Percentiles rank a stretch among this genome's conserved stretches.
Conservation (phyloP, 192 early-diverging fungal genomes). For the Fimicolochytrium jonesii region DNA sequence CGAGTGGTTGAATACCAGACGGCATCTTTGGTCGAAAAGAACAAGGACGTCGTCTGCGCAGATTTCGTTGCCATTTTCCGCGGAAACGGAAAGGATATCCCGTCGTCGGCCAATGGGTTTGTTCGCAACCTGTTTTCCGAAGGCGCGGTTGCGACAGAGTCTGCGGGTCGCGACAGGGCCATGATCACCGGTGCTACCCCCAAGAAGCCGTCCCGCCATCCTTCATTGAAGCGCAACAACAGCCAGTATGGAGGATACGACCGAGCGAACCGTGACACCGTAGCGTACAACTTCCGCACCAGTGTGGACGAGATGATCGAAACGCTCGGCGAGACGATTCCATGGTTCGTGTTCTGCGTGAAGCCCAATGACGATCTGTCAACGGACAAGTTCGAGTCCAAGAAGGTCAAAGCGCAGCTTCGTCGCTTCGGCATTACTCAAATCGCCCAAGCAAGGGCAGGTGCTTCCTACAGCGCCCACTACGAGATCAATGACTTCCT, state of each 20-base stretch:
- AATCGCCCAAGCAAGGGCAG: conserved; percentile 59
- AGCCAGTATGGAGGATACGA: conserved; percentile 22
- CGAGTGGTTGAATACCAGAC: conserved; percentile 74
- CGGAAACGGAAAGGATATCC: conserved; percentile 44
- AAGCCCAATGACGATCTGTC: conserved; percentile 58
- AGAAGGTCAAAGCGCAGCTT: conserved; percentile 66
- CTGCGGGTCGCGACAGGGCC: conserved; percentile 67
- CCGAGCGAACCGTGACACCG: conserved; percentile 27
- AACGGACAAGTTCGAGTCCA: conserved; percentile 51
- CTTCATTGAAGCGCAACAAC: conserved; percentile 53
- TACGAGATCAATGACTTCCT: conserved; percentile 72
- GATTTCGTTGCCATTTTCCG: conserved; percentile 83
- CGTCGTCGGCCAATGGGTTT: conserved; percentile 64
- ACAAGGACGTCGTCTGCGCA: conserved; percentile 60
- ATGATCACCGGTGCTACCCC: conserved; percentile 72
- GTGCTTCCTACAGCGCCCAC: conserved; percentile 65
- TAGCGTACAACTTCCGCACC: conserved; percentile 50
- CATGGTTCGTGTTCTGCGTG: conserved; percentile 83
- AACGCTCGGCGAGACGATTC: conserved; percentile 68
- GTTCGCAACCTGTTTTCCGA: conserved; percentile 70
- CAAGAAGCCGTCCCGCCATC: conserved; percentile 66
- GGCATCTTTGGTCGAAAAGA: conserved; percentile 72
- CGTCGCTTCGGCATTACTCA: conserved; percentile 65
- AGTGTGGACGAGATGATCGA: conserved; percentile 72
- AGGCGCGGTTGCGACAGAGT: conserved; percentile 65